Percentiles rank a stretch among this genome's conserved stretches.
Evolutionary conservation across 2,329 filamentous ascomycete genomes (phyloP).

Genomic region (Fusarium sp.): DNA sequence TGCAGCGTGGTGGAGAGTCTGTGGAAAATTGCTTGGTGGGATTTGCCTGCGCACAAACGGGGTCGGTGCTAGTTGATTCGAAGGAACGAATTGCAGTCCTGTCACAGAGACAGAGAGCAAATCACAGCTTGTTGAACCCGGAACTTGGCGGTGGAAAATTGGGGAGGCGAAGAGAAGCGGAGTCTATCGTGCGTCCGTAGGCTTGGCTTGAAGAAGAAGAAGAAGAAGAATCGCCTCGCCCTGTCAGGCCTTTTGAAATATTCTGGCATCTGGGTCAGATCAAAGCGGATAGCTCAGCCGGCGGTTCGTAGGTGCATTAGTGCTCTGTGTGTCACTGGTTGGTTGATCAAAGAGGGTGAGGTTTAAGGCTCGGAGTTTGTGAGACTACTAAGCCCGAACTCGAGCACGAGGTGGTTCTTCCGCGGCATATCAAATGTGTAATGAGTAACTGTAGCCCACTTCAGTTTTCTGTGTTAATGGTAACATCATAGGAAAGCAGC

Average conservation of each 20-base stretch:
- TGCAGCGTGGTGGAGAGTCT: constrained; percentile 33
- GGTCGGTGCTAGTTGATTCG: constrained; percentile 15
- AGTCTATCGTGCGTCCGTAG: not conserved
- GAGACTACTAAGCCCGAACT: constrained; percentile 36
- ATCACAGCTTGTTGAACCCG: constrained; percentile 26
- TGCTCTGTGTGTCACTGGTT: constrained; percentile 5
- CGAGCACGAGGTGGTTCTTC: constrained; percentile 4
- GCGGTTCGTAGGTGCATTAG: constrained; percentile 14
- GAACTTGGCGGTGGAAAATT: constrained; percentile 15
- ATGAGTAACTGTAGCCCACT: not conserved
- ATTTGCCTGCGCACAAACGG: constrained; percentile 24
- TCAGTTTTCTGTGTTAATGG: constrained; percentile 5
- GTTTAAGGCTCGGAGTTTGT: constrained; percentile 38
- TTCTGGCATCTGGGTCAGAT: not conserved
- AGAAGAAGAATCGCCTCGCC: constrained; percentile 3
- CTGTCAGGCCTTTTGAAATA: constrained; percentile 2
- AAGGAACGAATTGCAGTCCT: constrained; percentile 29
- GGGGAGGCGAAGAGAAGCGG: constrained; percentile 7
- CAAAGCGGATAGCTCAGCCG: constrained; percentile 21
- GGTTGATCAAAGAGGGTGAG: constrained; percentile 6
- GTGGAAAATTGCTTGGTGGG: constrained; percentile 21
- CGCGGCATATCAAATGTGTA: not conserved
- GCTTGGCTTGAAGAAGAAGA: not conserved
- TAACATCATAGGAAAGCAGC: not conserved
- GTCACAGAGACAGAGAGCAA: constrained; percentile 23